Evolutionary conservation across 148 eudicot species (phyloP).

Genomic region (Vaccinium myrtillus): DNA sequence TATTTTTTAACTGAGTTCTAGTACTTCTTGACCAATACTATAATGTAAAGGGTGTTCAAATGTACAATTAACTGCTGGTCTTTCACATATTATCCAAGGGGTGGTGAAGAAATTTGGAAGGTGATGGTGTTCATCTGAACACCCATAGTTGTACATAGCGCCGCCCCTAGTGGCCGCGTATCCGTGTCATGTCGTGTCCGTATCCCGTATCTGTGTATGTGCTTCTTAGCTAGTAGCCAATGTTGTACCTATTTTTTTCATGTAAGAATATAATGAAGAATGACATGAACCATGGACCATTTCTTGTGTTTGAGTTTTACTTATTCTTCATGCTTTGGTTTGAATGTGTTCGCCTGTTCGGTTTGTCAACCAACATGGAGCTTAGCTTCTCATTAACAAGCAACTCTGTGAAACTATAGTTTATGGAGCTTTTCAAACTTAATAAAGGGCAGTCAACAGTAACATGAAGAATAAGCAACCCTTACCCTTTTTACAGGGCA

Average conservation of each 20-base stretch:
- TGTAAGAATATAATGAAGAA: background rate
- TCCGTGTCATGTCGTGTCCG: too few relatives aligned
- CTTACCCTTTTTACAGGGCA: background rate
- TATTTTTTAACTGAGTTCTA: too few relatives aligned
- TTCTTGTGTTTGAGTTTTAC: background rate
- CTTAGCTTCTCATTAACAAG: background rate
- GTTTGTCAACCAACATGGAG: background rate
- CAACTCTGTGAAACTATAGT: background rate
- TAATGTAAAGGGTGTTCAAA: too few relatives aligned
- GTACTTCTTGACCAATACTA: too few relatives aligned
- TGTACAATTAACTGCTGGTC: too few relatives aligned
- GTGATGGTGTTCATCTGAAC: too few relatives aligned
- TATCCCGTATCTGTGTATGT: too few relatives aligned
- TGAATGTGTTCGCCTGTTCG: background rate
- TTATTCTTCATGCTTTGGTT: background rate
- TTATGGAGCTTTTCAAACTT: constrained; percentile 5
- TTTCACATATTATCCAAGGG: too few relatives aligned
- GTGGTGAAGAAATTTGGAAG: too few relatives aligned
- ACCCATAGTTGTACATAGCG: too few relatives aligned
- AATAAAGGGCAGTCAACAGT: background rate
- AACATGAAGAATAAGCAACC: background rate
- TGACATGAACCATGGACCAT: background rate
- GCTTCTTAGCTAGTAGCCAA: background rate
- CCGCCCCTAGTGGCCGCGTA: too few relatives aligned
- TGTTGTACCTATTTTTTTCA: background rate